These are phyloP conservation scores for Nakazawaea sp. DNA, from an alignment of 805 yeast genomes.

Conservation along the genomic window DNA sequence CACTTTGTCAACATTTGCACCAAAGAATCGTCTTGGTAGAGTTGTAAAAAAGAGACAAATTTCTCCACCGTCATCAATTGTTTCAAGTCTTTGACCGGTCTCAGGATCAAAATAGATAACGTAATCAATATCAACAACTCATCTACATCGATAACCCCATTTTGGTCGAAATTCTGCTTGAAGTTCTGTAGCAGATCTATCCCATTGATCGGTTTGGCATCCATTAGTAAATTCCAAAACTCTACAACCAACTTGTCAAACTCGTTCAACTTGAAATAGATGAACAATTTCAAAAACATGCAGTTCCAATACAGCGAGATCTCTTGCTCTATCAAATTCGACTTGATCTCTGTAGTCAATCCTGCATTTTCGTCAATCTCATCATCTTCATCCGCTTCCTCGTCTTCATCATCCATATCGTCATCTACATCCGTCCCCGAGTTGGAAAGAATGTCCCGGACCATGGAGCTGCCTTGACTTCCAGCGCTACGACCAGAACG, in stretches of 20 bases:
- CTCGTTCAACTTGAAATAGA: constrained; percentile 6
- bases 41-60: not conserved
- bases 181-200: not conserved
- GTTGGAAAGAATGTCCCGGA: not conserved
- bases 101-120: constrained; percentile 4
- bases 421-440: not conserved
- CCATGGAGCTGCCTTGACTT: not conserved
- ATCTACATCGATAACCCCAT: not conserved
- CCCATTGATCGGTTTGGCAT: constrained; percentile 2
- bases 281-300: not conserved
- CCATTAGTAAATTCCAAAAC: constrained; percentile 1
- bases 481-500: too few species aligned
- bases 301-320: constrained; percentile 8
- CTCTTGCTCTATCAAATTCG: constrained; percentile 1
- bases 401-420: not conserved
- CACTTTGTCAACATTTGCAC: not conserved
- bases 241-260: constrained; percentile 6
- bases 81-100: constrained; percentile 4
- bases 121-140: constrained; percentile 3
- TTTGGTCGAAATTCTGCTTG: not conserved
- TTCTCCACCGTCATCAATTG: not conserved
- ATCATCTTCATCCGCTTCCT: constrained; percentile 1
- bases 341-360: not conserved
- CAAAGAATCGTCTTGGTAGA: not conserved
- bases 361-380: not conserved